phyloP scores from a whole-genome alignment of 2,329 filamentous ascomycete species.

The Aspergillus transmontanensis region DNA sequence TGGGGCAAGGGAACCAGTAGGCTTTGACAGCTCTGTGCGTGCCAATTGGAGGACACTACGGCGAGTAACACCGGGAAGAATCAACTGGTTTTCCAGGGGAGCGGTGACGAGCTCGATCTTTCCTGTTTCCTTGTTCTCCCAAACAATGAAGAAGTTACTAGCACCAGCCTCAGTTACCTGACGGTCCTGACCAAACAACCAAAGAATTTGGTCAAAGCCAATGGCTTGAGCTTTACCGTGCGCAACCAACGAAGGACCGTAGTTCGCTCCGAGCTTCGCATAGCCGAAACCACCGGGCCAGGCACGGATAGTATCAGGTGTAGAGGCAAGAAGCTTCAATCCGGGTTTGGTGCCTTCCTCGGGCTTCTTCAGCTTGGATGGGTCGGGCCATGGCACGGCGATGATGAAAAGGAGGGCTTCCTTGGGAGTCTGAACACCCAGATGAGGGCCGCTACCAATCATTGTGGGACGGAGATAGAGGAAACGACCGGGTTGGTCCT shows the following conservation, averaged over 20 bases:
- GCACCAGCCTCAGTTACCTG: slow-evolving; percentile 89
- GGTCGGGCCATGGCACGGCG: slow-evolving; percentile 48
- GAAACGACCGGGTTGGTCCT: slow-evolving; percentile 62
- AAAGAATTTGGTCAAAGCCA: slow-evolving; percentile 90
- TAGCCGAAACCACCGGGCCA: slow-evolving; percentile 94
- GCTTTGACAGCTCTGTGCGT: slow-evolving; percentile 58
- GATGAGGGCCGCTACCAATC: slow-evolving; percentile 77
- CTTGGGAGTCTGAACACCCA: slow-evolving; percentile 77
- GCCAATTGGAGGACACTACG: slow-evolving; percentile 76
- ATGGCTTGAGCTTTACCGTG: slow-evolving; percentile 71
- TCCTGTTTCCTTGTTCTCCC: slow-evolving; percentile 61
- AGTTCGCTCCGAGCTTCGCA: slow-evolving; percentile 92
- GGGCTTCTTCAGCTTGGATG: slow-evolving; percentile 29
- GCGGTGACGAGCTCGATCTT: slow-evolving; percentile 76
- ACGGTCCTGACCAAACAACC: slow-evolving; percentile 78
- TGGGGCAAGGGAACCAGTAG: slow-evolving; percentile 59
- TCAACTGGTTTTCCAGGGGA: slow-evolving; percentile 77
- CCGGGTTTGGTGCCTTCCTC: slow-evolving; percentile 25
- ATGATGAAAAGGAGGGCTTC: slow-evolving; percentile 91
- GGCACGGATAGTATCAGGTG: slow-evolving; percentile 81
- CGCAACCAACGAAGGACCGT: slow-evolving; percentile 79
- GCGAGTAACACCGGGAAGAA: slow-evolving; percentile 86
- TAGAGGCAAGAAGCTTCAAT: slow-evolving; percentile 74
- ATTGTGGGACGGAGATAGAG: slow-evolving; percentile 85
- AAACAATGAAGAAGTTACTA: slow-evolving; percentile 88